Conservation (phyloP, 2,329 filamentous ascomycete genomes). For the Clonostachys rhizophaga region DNA sequence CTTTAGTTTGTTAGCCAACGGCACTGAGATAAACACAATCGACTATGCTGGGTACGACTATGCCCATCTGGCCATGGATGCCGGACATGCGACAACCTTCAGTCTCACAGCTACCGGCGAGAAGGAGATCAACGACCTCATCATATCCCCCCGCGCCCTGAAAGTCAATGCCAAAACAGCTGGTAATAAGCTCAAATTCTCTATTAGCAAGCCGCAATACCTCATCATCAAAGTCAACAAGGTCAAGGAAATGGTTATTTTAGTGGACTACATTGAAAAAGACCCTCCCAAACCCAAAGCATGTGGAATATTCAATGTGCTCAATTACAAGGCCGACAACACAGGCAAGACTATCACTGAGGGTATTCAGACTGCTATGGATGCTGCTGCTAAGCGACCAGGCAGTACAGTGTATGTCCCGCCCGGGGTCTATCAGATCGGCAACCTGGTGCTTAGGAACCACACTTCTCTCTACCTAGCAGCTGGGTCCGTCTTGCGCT, state of each 20-base stretch:
- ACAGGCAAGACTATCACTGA: not conserved
- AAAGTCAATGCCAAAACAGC: conserved; percentile 1
- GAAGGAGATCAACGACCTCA: not conserved
- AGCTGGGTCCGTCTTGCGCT: not conserved
- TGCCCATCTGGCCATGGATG: conserved; percentile 1
- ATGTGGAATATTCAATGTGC: not conserved
- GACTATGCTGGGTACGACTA: conserved; percentile 2
- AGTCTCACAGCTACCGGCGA: not conserved
- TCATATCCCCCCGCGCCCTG: not conserved
- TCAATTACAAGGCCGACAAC: not conserved
- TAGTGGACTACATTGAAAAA: not conserved
- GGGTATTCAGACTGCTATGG: not conserved
- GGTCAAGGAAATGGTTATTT: conserved; percentile 1
- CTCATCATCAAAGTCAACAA: conserved; percentile 1
- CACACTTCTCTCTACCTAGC: conserved; percentile 1
- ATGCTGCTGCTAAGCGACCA: not conserved
- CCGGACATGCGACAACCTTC: not conserved
- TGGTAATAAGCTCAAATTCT: not conserved
- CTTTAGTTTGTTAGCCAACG: not conserved
- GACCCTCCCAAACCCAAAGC: not conserved
- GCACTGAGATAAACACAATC: conserved; percentile 1
- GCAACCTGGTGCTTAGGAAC: not conserved
- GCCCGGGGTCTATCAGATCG: not conserved
- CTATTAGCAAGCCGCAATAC: not conserved
- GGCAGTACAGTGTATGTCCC: conserved; percentile 2